phyloP scores from a whole-genome alignment of 2,329 filamentous ascomycete genomes.

The Colletotrichum gigasporum region DNA sequence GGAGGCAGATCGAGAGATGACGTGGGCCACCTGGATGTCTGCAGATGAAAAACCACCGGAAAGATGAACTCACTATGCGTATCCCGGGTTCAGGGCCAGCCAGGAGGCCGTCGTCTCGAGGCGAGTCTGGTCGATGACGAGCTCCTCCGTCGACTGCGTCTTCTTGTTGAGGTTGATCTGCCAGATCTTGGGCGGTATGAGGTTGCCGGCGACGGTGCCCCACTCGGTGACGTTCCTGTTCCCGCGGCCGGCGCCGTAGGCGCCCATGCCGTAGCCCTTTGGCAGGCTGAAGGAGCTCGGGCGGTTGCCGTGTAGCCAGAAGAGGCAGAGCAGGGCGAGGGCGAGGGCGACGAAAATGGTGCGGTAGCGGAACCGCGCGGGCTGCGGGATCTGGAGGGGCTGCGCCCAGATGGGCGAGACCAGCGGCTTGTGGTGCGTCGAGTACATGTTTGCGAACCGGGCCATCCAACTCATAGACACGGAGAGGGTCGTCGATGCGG shows the following conservation, averaged over 20 bases:
- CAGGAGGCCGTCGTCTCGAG: conserved; percentile 23
- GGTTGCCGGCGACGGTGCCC: not conserved
- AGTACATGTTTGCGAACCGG: no score
- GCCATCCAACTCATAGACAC: no score
- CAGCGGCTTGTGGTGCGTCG: conserved; percentile 1
- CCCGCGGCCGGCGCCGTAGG: no score
- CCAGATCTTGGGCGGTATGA: conserved; percentile 27
- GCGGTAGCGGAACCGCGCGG: not conserved
- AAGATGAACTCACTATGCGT: conserved; percentile 30
- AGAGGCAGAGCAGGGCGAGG: not conserved
- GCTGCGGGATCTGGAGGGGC: not conserved
- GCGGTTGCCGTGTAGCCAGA: not conserved
- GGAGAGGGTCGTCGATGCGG: no score
- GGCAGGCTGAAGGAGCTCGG: not conserved
- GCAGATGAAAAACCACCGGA: no score
- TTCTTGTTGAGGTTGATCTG: conserved; percentile 28
- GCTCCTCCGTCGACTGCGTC: not conserved
- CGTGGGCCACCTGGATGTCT: no score
- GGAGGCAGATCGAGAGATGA: not conserved
- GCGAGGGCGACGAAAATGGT: not conserved
- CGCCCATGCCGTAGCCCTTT: no score
- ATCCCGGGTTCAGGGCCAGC: conserved; percentile 29
- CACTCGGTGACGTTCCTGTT: no score
- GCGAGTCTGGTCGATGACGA: not conserved
- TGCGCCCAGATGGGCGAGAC: conserved; percentile 4